Percentiles rank a stretch among this genome's conserved stretches.
These are phyloP conservation scores for Hura crepitans DNA, from an alignment of 441 rosid species.

Conservation along the genomic window DNA sequence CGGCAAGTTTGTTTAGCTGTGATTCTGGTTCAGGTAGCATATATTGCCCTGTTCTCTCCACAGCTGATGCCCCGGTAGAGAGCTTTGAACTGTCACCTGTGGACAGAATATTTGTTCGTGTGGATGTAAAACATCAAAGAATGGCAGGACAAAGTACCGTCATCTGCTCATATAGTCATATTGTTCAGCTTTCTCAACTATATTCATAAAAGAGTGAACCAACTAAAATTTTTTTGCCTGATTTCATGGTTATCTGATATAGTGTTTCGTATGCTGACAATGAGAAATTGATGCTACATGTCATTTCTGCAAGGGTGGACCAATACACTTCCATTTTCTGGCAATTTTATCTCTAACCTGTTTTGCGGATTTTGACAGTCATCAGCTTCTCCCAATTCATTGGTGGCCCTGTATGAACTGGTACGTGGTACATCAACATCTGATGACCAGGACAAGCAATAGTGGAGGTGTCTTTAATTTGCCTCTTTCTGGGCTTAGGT, in stretches of 20 bases:
- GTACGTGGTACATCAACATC: constrained; percentile 97
- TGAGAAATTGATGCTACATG: background rate
- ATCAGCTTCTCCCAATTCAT: constrained; percentile 68
- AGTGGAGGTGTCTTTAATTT: constrained; percentile 54
- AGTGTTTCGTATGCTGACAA: background rate
- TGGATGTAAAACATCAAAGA: constrained; percentile 98
- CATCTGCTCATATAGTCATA: background rate
- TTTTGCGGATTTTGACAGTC: constrained; percentile 44
- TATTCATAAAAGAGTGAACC: background rate
- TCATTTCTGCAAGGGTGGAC: background rate
- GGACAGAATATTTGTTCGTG: constrained; percentile 84
- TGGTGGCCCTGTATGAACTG: constrained; percentile 96
- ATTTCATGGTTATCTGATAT: constrained; percentile 7
- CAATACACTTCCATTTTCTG: constrained; percentile 12
- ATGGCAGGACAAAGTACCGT: constrained; percentile 97
- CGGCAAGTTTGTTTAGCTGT: constrained; percentile 97
- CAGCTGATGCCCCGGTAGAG: constrained; percentile 90
- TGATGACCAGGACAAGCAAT: constrained; percentile 99
- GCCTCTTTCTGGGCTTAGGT: background rate
- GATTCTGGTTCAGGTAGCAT: constrained; percentile 37
- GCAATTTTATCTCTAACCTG: background rate
- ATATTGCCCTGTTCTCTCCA: constrained; percentile 21
- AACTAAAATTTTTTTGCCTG: background rate
- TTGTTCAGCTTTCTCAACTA: background rate
- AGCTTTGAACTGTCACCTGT: constrained; percentile 78